Percentiles rank a stretch among this genome's conserved stretches.
Evolutionary conservation across 768 basidiomycete genomes (phyloP).

Genomic region (Tulasnella sp.): DNA sequence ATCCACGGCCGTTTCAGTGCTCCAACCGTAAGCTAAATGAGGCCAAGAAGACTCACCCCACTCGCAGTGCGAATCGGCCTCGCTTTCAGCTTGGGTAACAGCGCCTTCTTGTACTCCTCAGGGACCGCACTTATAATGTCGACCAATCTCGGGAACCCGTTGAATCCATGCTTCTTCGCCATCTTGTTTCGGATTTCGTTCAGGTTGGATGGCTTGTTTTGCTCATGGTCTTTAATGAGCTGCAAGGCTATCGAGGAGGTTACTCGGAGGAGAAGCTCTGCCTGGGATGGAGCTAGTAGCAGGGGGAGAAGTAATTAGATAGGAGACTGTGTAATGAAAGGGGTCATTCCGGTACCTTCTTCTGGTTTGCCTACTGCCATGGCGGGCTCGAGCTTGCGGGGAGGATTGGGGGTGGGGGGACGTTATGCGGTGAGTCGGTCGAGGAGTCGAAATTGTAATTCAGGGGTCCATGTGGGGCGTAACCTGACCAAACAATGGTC

Average conservation of each 20-base stretch:
- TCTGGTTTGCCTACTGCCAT: conserved; percentile 14
- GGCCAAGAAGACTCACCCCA: conserved; percentile 67
- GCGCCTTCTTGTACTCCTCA: conserved; percentile 89
- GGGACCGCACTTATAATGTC: conserved; percentile 99
- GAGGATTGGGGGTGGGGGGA: background rate
- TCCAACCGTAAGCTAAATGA: too few relatives aligned
- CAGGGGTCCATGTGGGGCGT: background rate
- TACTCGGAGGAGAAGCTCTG: conserved; percentile 82
- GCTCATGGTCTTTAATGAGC: conserved; percentile 82
- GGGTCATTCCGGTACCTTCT: background rate
- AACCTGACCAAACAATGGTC: background rate
- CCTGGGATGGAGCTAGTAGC: conserved; percentile 53
- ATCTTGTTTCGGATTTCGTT: conserved; percentile 82
- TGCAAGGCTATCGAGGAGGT: conserved; percentile 94
- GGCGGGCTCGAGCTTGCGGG: background rate
- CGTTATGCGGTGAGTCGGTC: background rate
- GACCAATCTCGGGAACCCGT: conserved; percentile 86
- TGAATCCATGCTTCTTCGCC: conserved; percentile 84
- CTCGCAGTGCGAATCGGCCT: conserved; percentile 95
- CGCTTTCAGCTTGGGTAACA: conserved; percentile 87
- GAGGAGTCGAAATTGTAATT: conserved; percentile 2
- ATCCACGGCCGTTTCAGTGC: too few relatives aligned
- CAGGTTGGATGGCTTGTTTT: conserved; percentile 71
- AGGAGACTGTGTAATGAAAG: background rate
- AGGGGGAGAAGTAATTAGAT: background rate